Evolutionary conservation across 345 rosid species (phyloP), one percentile per base, ranked within the genome.

Genomic region (Salix koriyanagi): DNA sequence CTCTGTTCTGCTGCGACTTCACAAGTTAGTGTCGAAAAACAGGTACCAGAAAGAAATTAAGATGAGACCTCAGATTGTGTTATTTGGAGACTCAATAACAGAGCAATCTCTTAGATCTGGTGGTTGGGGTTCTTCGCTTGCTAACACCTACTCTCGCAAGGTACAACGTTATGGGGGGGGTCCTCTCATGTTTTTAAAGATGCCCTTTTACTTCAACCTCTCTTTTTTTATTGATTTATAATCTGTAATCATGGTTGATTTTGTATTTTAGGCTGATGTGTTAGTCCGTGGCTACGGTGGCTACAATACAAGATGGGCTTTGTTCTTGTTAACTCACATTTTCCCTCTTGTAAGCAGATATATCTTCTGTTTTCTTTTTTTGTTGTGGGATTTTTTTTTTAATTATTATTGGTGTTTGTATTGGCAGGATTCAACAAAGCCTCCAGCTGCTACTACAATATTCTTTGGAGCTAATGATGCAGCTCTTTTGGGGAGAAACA

Each of bases 391-490:
- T 9, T 62, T 74, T 9, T 41, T 41, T 41, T 9, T 0, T 41
- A 9, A 41, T 41, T 44, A 10, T 14, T 8, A 28, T 56, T 34
- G 36, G 48, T 61, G 50, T 77, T 69, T 81, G 48, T 39, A 10
- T 64, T 75, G 34, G 14, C 65, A 94, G 98, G 92, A 81, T 25
- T 75, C 86, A 52, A 28, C 73, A 16, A 81, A 88, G 70, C 82
- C 88, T 75, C 99, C 93, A 18, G 84, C 83, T 73, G 99, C 98
- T 62, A 75, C 91, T 62, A 87, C 99, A 7, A 80, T 95, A 19
- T 95, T 95, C 84, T 89, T 95, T 56, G 99, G 98, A 70, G 99
- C 98, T 50, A 95, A 95, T 83, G 99, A 95, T 85, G 98, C 99
- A 34, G 96, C 94, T 79, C 87, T 95, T 61, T 73, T 78, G 16